Conservation (phyloP, 768 basidiomycete species). For the Coprinopsis sp. region DNA sequence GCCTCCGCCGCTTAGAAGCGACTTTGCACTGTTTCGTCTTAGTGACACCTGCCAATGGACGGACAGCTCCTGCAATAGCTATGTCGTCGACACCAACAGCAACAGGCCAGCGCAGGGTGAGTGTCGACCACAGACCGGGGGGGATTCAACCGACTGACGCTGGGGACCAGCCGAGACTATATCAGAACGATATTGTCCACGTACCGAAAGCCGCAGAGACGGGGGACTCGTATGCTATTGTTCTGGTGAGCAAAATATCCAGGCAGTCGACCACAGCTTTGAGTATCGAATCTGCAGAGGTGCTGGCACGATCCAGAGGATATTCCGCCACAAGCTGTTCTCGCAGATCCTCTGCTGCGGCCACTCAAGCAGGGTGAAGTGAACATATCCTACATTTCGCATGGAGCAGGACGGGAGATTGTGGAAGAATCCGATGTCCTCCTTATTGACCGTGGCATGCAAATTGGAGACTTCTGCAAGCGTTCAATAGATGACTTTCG, state of each 20-base stretch:
- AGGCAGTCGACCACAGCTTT: not conserved
- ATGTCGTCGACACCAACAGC: too few relatives aligned
- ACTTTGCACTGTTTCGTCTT: too few relatives aligned
- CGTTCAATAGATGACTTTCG: conserved; percentile 66
- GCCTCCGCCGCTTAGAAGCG: too few relatives aligned
- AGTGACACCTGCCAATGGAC: too few relatives aligned
- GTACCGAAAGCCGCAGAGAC: conserved; percentile 28
- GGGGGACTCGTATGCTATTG: conserved; percentile 49
- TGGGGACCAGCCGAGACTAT: conserved; percentile 45
- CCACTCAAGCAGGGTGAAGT: conserved; percentile 76
- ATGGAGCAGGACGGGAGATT: conserved; percentile 56
- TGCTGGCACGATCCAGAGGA: conserved; percentile 90
- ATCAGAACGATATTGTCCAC: conserved; percentile 62
- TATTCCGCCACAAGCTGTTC: conserved; percentile 36
- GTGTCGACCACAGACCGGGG: too few relatives aligned
- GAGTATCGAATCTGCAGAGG: conserved; percentile 42
- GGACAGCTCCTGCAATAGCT: too few relatives aligned
- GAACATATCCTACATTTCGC: conserved; percentile 65
- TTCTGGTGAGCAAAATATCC: conserved; percentile 47
- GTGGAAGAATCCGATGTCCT: conserved; percentile 61
- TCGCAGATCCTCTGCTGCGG: conserved; percentile 67
- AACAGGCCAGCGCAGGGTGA: too few relatives aligned
- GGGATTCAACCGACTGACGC: too few relatives aligned
- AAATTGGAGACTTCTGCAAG: conserved; percentile 80
- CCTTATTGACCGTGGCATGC: conserved; percentile 73